These are phyloP conservation scores for Geosmithia morbida DNA, from an alignment of 2,329 filamentous ascomycete species.

Conservation along the genomic window DNA sequence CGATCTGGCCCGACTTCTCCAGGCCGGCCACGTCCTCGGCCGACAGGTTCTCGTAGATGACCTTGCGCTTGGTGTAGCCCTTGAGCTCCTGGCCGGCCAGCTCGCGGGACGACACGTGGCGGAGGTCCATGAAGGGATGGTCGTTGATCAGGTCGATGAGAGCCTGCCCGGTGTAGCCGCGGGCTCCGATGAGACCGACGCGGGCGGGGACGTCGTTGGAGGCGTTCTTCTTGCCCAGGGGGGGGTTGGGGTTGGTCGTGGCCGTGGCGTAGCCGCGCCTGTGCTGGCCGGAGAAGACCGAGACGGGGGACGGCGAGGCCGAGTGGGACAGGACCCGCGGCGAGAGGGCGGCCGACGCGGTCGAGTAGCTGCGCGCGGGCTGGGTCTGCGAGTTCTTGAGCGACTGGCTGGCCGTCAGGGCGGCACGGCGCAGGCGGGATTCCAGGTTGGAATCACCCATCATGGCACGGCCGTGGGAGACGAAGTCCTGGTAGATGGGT, in stretches of 20 bases:
- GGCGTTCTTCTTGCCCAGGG: conserved; percentile 75
- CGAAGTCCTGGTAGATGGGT: conserved; percentile 74
- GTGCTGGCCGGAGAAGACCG: neutral
- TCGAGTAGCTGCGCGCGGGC: conserved; percentile 5
- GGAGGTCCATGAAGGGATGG: conserved; percentile 81
- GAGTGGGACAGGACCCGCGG: neutral
- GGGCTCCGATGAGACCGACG: conserved; percentile 78
- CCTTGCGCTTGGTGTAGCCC: conserved; percentile 81
- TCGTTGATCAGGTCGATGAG: conserved; percentile 75
- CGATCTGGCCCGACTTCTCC: conserved; percentile 71
- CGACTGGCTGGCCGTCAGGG: conserved; percentile 49
- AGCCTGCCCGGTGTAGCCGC: conserved; percentile 88
- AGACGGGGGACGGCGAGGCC: neutral
- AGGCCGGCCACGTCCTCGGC: conserved; percentile 77
- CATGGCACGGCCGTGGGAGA: conserved; percentile 69
- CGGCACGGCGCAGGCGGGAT: conserved; percentile 66
- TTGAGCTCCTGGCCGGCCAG: conserved; percentile 74
- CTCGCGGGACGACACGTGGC: conserved; percentile 87
- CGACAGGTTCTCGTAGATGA: conserved; percentile 82
- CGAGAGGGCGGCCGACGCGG: neutral
- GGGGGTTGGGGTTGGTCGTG: conserved; percentile 57
- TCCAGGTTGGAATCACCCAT: conserved; percentile 82
- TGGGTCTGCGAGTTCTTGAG: conserved; percentile 13
- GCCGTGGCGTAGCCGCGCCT: conserved; percentile 6
- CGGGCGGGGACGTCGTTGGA: conserved; percentile 67